These are phyloP conservation scores for Talaromyces ruber DNA, from an alignment of 495 filamentous ascomycete species.

Conservation along the genomic window DNA sequence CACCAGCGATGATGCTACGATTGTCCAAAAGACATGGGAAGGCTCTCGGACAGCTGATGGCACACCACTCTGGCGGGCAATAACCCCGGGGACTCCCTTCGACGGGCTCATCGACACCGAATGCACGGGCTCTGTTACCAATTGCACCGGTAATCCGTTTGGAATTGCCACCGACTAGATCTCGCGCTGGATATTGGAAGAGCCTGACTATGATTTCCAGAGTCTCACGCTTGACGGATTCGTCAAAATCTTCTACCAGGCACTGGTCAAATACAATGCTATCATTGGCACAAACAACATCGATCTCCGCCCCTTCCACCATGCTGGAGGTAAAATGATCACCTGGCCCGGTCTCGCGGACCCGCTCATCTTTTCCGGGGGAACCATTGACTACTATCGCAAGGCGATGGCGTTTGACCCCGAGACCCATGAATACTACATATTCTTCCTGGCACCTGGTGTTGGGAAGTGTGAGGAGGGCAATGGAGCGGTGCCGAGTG, in stretches of 20 bases:
- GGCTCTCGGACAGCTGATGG: slow-evolving; percentile 4
- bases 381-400: slow-evolving; percentile 13
- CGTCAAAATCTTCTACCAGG: no score
- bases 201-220: no score
- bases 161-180: no score
- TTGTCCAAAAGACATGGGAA: slow-evolving; percentile 8
- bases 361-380: slow-evolving; percentile 10
- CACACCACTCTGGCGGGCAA: slow-evolving; percentile 9
- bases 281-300: no score
- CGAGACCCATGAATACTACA: slow-evolving; percentile 13
- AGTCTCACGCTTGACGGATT: no score
- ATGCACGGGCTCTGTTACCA: background rate
- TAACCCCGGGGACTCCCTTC: background rate
- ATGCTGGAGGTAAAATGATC: slow-evolving; percentile 27
- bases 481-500: slow-evolving; percentile 11
- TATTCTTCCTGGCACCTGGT: slow-evolving; percentile 19
- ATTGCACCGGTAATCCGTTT: background rate
- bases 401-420: slow-evolving; percentile 10
- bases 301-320: background rate
- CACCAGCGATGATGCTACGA: slow-evolving; percentile 6
- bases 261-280: no score
- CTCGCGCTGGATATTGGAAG: no score
- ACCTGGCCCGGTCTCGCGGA: slow-evolving; percentile 28
- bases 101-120: background rate
- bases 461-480: slow-evolving; percentile 17